Evolutionary conservation across 2,329 filamentous ascomycete species (phyloP), one percentile per base, ranked within the genome.

Genomic region (Claviceps africana): DNA sequence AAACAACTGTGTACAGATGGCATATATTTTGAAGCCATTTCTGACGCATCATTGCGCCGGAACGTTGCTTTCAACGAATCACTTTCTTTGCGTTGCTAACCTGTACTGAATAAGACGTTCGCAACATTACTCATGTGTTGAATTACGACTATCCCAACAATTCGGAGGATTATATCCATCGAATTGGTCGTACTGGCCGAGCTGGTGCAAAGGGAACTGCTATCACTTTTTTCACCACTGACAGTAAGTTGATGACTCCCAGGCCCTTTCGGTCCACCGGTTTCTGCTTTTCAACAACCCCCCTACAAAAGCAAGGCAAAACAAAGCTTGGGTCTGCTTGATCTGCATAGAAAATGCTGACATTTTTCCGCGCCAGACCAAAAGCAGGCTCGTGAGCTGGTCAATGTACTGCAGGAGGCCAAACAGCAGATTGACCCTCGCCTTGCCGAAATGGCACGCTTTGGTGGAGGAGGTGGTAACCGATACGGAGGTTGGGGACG

Each of bases 91-190:
- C 76, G 72, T 76, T 79, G 75, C 88, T 95, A 94, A 95, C 86
- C 78, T 81, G 71, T 78, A 69, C 42, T 64, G 63, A 64, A 66
- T 64, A 68, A 97, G 93, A 98, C 86, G 93, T 98, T 78, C 91
- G 90, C 76, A 95, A 98, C 81, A 98, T 98, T 77, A 97, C 93
- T 74, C 93, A 98, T 77, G 93, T 98, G 74, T 81, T 98, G 76
- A 97, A 97, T 83, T 96, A 97, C 87, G 93, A 97, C 72, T 97
- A 97, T 74, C 91, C 91, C 71, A 97, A 97, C 78, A 97, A 97
- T 73, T 82, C 93, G 65, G 93, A 98, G 76, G 91, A 97, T 67
- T 97, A 97, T 66, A 95, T 97, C 62, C 93, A 96, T 69, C 86
- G 93, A 70, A 93, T 91, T 70, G 93, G 93, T 64, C 86, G 93